These are phyloP conservation scores for Davidsoniella neocaledoniae DNA, from an alignment of 2,329 filamentous ascomycete genomes.

Conservation along the genomic window DNA sequence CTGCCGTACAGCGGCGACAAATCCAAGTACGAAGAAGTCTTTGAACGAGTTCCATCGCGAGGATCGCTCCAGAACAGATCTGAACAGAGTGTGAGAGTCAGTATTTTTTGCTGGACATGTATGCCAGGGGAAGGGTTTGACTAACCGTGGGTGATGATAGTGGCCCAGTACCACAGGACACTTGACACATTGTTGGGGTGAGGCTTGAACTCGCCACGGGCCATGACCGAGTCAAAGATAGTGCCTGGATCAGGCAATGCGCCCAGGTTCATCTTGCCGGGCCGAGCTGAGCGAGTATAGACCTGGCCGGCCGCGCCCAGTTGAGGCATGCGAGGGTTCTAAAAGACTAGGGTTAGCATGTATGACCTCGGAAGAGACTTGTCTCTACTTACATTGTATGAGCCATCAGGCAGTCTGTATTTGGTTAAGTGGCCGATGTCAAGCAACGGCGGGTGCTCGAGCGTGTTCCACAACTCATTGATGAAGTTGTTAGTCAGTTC, in stretches of 20 bases:
- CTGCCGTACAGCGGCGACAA: slow-evolving; percentile 56
- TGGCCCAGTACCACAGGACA: slow-evolving; percentile 56
- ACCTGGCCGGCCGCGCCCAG: slow-evolving; percentile 50
- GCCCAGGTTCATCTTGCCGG: slow-evolving; percentile 40
- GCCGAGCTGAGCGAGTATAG: slow-evolving; percentile 48
- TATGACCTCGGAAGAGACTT: not conserved
- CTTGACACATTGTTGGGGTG: slow-evolving; percentile 60
- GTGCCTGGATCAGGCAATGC: slow-evolving; percentile 49
- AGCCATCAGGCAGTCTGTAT: slow-evolving; percentile 55
- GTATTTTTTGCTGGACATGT: not conserved
- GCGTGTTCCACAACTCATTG: slow-evolving; percentile 49
- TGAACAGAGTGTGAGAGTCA: slow-evolving; percentile 12
- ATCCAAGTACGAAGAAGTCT: slow-evolving; percentile 57
- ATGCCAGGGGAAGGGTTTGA: not conserved
- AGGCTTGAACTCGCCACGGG: slow-evolving; percentile 28
- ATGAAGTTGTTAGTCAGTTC: slow-evolving; percentile 52
- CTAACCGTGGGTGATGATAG: slow-evolving; percentile 53
- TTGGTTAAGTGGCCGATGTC: slow-evolving; percentile 45
- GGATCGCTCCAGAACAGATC: slow-evolving; percentile 57
- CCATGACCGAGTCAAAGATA: slow-evolving; percentile 48
- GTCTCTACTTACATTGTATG: slow-evolving; percentile 37
- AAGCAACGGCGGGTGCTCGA: slow-evolving; percentile 56
- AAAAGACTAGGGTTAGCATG: not conserved
- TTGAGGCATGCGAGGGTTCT: slow-evolving; percentile 48
- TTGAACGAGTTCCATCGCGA: slow-evolving; percentile 39